Evolutionary conservation across 805 yeast genomes (phyloP).

Genomic region (Komagataella ulmi): DNA sequence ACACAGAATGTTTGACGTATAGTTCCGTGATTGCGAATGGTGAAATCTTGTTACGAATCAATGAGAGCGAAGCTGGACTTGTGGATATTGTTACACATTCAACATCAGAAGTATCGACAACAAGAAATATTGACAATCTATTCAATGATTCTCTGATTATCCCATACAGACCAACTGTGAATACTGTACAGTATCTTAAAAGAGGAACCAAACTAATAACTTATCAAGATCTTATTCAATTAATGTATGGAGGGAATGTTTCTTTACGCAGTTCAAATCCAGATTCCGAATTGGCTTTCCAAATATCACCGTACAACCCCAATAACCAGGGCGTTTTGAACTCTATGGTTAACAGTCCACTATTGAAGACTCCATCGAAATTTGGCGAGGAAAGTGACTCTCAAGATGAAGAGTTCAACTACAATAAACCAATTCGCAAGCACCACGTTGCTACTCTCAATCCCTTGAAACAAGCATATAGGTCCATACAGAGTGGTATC

Average conservation of each 20-base stretch:
- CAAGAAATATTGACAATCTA: conserved; percentile 33
- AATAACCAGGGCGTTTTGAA: conserved; percentile 10
- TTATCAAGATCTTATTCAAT: conserved; percentile 43
- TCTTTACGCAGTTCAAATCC: conserved; percentile 30
- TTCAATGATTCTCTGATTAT: conserved; percentile 56
- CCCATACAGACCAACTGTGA: conserved; percentile 71
- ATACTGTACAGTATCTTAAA: conserved; percentile 76
- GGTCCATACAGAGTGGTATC: conserved; percentile 36
- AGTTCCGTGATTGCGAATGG: conserved; percentile 31
- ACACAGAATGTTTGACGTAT: conserved; percentile 24
- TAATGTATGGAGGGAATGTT: conserved; percentile 59
- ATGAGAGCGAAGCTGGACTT: conserved; percentile 38
- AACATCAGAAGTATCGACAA: conserved; percentile 6
- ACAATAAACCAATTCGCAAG: conserved; percentile 33
- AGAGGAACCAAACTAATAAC: conserved; percentile 51
- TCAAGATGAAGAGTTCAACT: conserved; percentile 14
- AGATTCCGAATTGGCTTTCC: conserved; percentile 47
- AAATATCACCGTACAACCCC: conserved; percentile 23
- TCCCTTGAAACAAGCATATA: conserved; percentile 17
- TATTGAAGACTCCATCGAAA: conserved; percentile 1
- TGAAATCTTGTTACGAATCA: conserved; percentile 42
- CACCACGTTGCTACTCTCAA: neutral
- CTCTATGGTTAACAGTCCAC: neutral
- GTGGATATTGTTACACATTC: conserved; percentile 27
- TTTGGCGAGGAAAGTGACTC: conserved; percentile 2